Evolutionary conservation across 2,329 filamentous ascomycete genomes (phyloP).

Genomic region (Calonectria pseudoreteaudii): DNA sequence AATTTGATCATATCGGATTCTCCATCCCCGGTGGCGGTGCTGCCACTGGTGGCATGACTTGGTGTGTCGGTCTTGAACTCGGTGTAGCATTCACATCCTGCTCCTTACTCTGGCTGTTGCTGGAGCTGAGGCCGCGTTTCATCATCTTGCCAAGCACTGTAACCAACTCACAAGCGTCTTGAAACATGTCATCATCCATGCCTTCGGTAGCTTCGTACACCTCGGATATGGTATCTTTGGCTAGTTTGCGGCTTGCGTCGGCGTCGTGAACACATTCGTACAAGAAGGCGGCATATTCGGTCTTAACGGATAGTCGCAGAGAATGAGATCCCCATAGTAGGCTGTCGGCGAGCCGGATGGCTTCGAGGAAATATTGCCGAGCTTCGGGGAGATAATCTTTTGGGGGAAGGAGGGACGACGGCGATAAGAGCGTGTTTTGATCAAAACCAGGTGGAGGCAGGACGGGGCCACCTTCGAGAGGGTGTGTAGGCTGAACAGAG

Average conservation of each 20-base stretch:
- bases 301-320: slow-evolving; percentile 86
- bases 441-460: slow-evolving; percentile 67
- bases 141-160: slow-evolving; percentile 89
- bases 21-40: slow-evolving; percentile 55
- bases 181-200: slow-evolving; percentile 95
- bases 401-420: slow-evolving; percentile 83
- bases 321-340: slow-evolving; percentile 91
- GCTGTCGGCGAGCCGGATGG: slow-evolving; percentile 77
- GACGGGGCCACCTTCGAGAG: slow-evolving; percentile 70
- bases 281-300: slow-evolving; percentile 92
- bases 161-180: slow-evolving; percentile 90
- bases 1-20: slow-evolving; percentile 53
- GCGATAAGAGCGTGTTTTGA: slow-evolving; percentile 55
- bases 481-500: slow-evolving; percentile 61
- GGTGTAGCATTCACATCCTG: slow-evolving; percentile 42
- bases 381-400: slow-evolving; percentile 87
- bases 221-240: slow-evolving; percentile 85
- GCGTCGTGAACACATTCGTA: slow-evolving; percentile 92
- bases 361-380: slow-evolving; percentile 82
- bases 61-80: slow-evolving; percentile 36
- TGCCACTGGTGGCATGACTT: slow-evolving; percentile 28
- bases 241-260: slow-evolving; percentile 79
- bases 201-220: slow-evolving; percentile 92
- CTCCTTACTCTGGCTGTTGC: slow-evolving; percentile 48
- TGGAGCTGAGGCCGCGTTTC: slow-evolving; percentile 73